Evolutionary conservation across 176 grass and related monocot species (phyloP).

Genomic region (Eremochloa ophiuroides): DNA sequence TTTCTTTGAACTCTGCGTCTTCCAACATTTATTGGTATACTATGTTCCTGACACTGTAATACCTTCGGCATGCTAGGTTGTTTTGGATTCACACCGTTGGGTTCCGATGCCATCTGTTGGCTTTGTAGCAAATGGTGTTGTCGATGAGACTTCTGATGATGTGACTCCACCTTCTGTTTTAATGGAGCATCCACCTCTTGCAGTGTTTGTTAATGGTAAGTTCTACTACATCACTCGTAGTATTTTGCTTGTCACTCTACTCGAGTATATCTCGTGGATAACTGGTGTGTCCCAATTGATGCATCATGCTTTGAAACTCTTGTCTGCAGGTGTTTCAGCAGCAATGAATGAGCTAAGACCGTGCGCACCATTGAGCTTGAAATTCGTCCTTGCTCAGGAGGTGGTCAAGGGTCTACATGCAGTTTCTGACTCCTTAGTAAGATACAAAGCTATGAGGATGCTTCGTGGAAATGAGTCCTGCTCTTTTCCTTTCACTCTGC

Average conservation of each 20-base stretch:
- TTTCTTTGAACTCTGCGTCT: neutral
- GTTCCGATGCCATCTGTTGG: conserved; percentile 96
- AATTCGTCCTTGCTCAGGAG: conserved; percentile 73
- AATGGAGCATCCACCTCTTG: conserved; percentile 97
- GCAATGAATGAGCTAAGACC: conserved; percentile 97
- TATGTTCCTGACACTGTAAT: neutral
- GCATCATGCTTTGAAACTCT: neutral
- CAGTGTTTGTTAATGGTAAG: conserved; percentile 96
- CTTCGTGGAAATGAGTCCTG: conserved; percentile 86
- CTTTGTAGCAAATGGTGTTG: conserved; percentile 78
- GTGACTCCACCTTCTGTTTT: conserved; percentile 87
- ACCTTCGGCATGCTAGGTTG: conserved; percentile 42
- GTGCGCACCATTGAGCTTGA: conserved; percentile 85
- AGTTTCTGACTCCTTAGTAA: conserved; percentile 85
- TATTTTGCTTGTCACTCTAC: conserved; percentile 2
- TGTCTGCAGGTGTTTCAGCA: conserved; percentile 71
- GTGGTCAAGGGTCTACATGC: conserved; percentile 78
- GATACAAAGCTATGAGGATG: conserved; percentile 95
- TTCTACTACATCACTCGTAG: neutral
- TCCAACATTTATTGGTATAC: neutral
- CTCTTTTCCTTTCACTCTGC: conserved; percentile 90
- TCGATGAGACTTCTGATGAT: conserved; percentile 77
- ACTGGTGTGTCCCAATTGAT: conserved; percentile 12
- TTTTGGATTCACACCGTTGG: conserved; percentile 98
- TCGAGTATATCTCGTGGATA: neutral